A percentile compares a stretch with the other conserved stretches of the same genome.
phyloP scores from a whole-genome alignment of 2,329 filamentous ascomycete genomes.

The Thelonectria rubi region DNA sequence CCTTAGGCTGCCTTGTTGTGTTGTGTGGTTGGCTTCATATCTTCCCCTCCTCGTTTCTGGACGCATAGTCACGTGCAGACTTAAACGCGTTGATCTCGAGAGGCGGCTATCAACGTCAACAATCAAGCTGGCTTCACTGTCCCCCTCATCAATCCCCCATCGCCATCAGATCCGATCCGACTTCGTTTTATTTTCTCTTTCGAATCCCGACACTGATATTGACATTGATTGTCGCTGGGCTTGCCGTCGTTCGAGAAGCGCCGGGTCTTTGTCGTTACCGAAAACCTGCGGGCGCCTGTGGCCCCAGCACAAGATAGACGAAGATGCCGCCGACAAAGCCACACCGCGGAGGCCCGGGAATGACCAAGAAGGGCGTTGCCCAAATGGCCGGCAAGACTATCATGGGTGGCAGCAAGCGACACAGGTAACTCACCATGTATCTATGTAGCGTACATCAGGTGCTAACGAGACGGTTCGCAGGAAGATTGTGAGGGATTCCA shows the following conservation, averaged over 20 bases:
- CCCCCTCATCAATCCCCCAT: background rate
- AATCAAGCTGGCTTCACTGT: background rate
- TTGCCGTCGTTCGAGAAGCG: slow-evolving; percentile 14
- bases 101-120: background rate
- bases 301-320: too few species aligned
- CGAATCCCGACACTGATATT: background rate
- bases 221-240: background rate
- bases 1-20: too few species aligned
- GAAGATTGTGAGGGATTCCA: slow-evolving; percentile 58
- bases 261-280: background rate
- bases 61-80: slow-evolving; percentile 23
- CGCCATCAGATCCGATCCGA: background rate
- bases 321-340: slow-evolving; percentile 40
- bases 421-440: slow-evolving; percentile 33
- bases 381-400: slow-evolving; percentile 32
- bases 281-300: background rate
- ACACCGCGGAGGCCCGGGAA: slow-evolving; percentile 45
- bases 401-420: slow-evolving; percentile 35
- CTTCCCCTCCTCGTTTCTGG: background rate
- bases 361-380: slow-evolving; percentile 25
- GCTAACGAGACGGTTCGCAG: slow-evolving; percentile 42
- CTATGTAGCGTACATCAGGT: background rate
- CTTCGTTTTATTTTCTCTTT: background rate
- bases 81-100: background rate
- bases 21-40: too few species aligned